Base-by-base conservation (phyloP, 2,329 filamentous ascomycete genomes). In the Myriosclerotinia curreyana region DNA sequence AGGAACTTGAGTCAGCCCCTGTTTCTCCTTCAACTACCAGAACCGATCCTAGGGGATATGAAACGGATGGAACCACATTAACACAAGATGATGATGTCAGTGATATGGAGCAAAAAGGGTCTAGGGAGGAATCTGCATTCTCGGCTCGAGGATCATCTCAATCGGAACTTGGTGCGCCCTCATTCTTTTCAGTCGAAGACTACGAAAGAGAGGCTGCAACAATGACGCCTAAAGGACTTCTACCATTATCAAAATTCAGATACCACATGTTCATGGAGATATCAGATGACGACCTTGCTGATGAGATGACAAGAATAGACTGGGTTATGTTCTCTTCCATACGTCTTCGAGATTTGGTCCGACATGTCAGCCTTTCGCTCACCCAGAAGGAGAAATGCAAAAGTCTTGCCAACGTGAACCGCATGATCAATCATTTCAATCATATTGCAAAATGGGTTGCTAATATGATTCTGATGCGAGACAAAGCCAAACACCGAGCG, bases 251-350 rank as follows among this genome's bases (percentile, higher is more conserved):
- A 70, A 98, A 98, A 76, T 81, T 88, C 50, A 90, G 95, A 66
- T 99, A 95, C 81, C 91, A 93, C 69, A 86, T 89, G 60, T 90
- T 98, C 69, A 96, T 98, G 88, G 90, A 91, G 44, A 88, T 89
- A 31, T 83, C 90, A 1, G 89, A 96, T 61, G 91, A 96, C 66
- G 86, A 92, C 56, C 88, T 98, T 69, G 94, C 94, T 20, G 88
- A 89, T 66, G 95, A 99, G 76, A 83, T 99, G 72, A 98, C 95
- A 5, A 84, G 94, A 66, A 96, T 99, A 63, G 95, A 99, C 77
- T 98, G 94, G 94, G 87, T 96, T 75, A 95, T 98, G 89, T 98
- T 97, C 76, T 96, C 91, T 60, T 93, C 92, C 1, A 96, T 98
- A 67, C 87, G 92, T 34, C 90, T 96, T 63, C 90, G 95, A 65